These are phyloP conservation scores for Fraxinus pennsylvanica DNA, from an alignment of 257 asterid genomes.

Conservation along the genomic window DNA sequence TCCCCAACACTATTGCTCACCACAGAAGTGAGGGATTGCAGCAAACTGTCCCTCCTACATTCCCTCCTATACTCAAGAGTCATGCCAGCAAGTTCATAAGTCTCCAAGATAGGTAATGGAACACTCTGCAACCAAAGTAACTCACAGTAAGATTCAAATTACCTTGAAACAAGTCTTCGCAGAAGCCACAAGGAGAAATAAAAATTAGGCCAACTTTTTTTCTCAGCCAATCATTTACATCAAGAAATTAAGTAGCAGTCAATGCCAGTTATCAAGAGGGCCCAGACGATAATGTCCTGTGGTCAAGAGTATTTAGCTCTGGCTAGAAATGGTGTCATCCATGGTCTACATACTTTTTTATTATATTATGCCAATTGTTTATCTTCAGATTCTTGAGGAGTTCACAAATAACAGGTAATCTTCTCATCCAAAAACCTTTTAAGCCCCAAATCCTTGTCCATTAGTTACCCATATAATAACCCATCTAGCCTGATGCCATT, in stretches of 20 bases:
- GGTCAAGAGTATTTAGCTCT: not conserved
- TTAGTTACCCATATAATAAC: not conserved
- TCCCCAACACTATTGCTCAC: slow-evolving; percentile 44
- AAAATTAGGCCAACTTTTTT: not conserved
- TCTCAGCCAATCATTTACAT: not conserved
- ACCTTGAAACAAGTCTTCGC: slow-evolving; percentile 14
- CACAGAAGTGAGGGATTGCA: slow-evolving; percentile 85
- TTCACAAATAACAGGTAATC: not conserved
- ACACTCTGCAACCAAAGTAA: slow-evolving; percentile 62
- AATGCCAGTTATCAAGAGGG: not conserved
- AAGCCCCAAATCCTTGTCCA: not conserved
- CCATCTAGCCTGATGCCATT: not conserved
- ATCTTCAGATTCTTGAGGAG: not conserved
- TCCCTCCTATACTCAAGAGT: slow-evolving; percentile 93
- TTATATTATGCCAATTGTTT: not conserved
- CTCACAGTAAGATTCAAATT: not conserved
- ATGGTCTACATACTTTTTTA: not conserved
- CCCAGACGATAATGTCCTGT: not conserved
- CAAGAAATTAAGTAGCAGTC: not conserved
- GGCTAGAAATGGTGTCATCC: not conserved
- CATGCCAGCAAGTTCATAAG: slow-evolving; percentile 79
- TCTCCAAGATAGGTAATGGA: slow-evolving; percentile 74
- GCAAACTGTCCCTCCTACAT: slow-evolving; percentile 91
- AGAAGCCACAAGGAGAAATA: not conserved
- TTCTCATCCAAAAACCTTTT: not conserved